Percentiles rank a stretch among this genome's conserved stretches.
These are phyloP conservation scores for Coriaria nepalensis DNA, from an alignment of 306 rosid genomes.

Conservation along the genomic window DNA sequence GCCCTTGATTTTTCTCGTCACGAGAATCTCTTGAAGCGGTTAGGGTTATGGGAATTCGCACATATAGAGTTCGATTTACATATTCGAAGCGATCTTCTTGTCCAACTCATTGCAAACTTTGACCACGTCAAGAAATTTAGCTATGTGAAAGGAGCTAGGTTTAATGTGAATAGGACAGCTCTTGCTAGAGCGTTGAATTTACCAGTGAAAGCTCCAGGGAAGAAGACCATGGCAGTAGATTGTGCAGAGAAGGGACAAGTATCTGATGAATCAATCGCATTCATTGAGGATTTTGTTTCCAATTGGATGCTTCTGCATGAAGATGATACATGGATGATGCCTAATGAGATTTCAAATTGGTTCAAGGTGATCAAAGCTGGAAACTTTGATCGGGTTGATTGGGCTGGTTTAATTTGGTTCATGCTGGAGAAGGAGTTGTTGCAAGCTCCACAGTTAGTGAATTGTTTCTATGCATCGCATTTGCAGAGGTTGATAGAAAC, in stretches of 20 bases:
- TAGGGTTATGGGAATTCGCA: slow-evolving; percentile 78
- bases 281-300: slow-evolving; percentile 43
- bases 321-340: slow-evolving; percentile 44
- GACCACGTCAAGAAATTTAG: slow-evolving; percentile 15
- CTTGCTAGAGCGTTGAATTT: slow-evolving; percentile 63
- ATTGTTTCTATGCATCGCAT: slow-evolving; percentile 85
- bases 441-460: slow-evolving; percentile 23
- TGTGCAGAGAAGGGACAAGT: slow-evolving; percentile 13
- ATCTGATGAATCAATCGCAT: slow-evolving; percentile 31
- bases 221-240: slow-evolving; percentile 22
- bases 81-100: slow-evolving; percentile 46
- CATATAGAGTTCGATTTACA: slow-evolving; percentile 45
- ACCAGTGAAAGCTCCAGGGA: slow-evolving; percentile 51
- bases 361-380: slow-evolving; percentile 43
- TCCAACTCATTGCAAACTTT: slow-evolving; percentile 47
- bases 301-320: slow-evolving; percentile 78
- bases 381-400: slow-evolving; percentile 52
- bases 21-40: slow-evolving; percentile 45
- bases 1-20: slow-evolving; percentile 45
- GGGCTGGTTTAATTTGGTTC: slow-evolving; percentile 66
- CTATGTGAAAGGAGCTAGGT: slow-evolving; percentile 33
- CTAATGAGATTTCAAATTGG: slow-evolving; percentile 30
- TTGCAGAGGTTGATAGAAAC: slow-evolving; percentile 56
- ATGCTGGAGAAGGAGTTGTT: slow-evolving; percentile 75
- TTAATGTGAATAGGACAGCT: slow-evolving; percentile 51